A percentile compares a stretch with the other conserved stretches of the same genome.
Conservation (phyloP, 164 flowering plant genomes). For the Sedum album region DNA sequence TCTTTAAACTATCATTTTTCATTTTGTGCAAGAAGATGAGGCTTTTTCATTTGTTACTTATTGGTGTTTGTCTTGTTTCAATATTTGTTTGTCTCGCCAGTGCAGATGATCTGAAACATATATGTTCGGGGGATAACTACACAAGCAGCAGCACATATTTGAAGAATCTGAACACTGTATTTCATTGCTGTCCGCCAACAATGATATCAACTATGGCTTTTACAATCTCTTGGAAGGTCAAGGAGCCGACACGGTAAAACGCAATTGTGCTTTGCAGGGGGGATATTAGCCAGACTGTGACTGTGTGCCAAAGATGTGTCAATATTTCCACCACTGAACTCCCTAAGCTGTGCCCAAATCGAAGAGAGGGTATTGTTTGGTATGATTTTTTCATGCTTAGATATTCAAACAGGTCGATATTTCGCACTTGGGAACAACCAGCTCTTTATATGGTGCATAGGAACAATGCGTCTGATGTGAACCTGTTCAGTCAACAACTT, state of each 20-base stretch:
- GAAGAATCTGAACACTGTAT: too few species aligned
- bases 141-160: too few species aligned
- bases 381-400: conserved; percentile 8
- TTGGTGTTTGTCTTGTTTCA: too few species aligned
- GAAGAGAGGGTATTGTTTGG: conserved; percentile 6
- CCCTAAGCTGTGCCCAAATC: neutral
- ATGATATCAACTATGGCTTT: neutral
- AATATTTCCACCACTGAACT: conserved; percentile 8
- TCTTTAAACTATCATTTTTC: too few species aligned
- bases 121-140: too few species aligned
- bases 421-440: neutral
- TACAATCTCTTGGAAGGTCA: neutral
- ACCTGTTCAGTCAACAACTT: neutral
- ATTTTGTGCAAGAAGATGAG: too few species aligned
- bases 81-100: too few species aligned
- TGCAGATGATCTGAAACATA: too few species aligned
- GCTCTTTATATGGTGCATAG: neutral
- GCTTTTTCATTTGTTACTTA: too few species aligned
- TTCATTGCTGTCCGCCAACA: too few species aligned
- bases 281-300: conserved; percentile 13
- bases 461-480: neutral
- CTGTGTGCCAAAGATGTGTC: conserved; percentile 18
- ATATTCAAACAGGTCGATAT: conserved; percentile 3
- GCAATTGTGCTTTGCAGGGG: conserved; percentile 28
- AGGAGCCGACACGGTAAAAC: neutral